A percentile compares a stretch with the other conserved stretches of the same genome.
phyloP scores from a whole-genome alignment of 1,139 yeast genomes.

The Taiozyma sp. region DNA sequence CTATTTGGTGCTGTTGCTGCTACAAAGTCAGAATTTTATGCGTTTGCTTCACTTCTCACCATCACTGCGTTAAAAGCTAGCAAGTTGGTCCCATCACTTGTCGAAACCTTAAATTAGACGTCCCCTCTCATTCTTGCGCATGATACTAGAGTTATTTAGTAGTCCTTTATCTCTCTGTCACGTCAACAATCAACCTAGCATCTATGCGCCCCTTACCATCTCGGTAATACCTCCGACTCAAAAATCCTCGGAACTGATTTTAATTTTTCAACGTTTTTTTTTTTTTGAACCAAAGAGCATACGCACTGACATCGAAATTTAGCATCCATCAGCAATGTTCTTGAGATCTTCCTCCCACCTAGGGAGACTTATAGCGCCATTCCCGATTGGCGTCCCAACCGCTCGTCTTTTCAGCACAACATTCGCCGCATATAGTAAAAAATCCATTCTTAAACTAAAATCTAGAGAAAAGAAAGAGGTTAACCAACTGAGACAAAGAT shows the following conservation, averaged over 20 bases:
- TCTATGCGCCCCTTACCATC: neutral
- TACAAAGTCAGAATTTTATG: constrained; percentile 1
- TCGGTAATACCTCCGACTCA: neutral
- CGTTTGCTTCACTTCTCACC: constrained; percentile 1
- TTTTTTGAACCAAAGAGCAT: neutral
- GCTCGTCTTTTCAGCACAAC: constrained; percentile 12
- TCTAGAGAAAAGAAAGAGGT: constrained; percentile 22
- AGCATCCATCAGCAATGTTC: neutral
- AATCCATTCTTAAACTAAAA: constrained; percentile 20
- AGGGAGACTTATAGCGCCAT: constrained; percentile 5
- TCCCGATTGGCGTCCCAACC: neutral
- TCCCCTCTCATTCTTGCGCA: too few relatives aligned
- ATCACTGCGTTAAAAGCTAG: neutral
- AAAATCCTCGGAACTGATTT: neutral
- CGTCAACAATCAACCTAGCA: too few relatives aligned
- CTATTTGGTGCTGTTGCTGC: neutral
- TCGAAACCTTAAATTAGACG: neutral
- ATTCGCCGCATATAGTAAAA: constrained; percentile 8
- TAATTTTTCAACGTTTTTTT: neutral
- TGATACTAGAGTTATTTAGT: too few relatives aligned
- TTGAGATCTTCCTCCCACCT: neutral
- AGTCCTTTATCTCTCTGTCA: too few relatives aligned
- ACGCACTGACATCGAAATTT: neutral
- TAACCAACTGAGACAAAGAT: constrained; percentile 27
- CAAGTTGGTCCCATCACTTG: neutral